Evolutionary conservation across 768 basidiomycete species (phyloP), one percentile per base, ranked within the genome.

Genomic region (Trametes sanguinea): DNA sequence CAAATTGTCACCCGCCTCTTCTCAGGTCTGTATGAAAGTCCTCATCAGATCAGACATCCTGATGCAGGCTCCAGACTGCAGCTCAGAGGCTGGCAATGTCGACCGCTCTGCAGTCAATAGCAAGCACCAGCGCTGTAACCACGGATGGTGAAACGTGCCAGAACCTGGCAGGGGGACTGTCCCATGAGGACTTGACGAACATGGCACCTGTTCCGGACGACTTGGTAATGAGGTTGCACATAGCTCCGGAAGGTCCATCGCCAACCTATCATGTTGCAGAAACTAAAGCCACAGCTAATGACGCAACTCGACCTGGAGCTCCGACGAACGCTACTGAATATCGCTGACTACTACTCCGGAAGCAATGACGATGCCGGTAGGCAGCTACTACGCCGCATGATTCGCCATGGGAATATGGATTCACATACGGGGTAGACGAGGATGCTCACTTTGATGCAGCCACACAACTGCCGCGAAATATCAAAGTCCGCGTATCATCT

Each of bases 161-260:
- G 4, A 22, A n/a, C 16, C 4, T 52, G 2, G 43, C 62, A 13
- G 65, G 65, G 9, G 65, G 61, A 13, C 17, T 66, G n/a, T 57
- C 58, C 10, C 48, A 16, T 6, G 54, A 47, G 22, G 65, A 65
- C n/a, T 6, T 65, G 7, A 40, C 27, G 10, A 46, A 40, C 32
- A 47, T 52, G 47, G 55, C 50, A 1, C 55, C 33, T 3, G 51
- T 48, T 16, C 10, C 40, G 3, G 27, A 16, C 11, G 13, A 32
- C 32, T 51, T 33, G 37, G 56, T 47, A 39, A 46, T 39, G 13
- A 37, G 42, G 42, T 8, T 39, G 39, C 22, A 22, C 22, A 22
- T 22, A 22, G 22, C 22, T 37, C 35, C 11, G 35, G 35, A 37
- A 11, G 1, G 35, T 37, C 2, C 30, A 37, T 8, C 16, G 22